Percentiles rank a stretch among this genome's conserved stretches.
Conservation (phyloP, 129 eudicot genomes). For the Dittrichia graveolens region DNA sequence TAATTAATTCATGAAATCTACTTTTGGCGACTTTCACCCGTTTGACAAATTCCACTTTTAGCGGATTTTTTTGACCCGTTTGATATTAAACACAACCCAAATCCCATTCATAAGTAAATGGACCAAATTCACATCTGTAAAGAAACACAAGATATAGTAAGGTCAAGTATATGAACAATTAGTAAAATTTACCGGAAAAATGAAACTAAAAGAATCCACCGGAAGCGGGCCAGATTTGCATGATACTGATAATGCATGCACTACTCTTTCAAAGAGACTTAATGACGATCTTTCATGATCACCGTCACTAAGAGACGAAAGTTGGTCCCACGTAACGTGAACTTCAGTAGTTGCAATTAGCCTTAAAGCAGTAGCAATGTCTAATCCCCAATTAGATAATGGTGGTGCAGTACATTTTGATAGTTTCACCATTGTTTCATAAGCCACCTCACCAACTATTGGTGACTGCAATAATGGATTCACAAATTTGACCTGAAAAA, state of each 20-base stretch:
- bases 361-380: conserved; percentile 89
- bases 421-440: conserved; percentile 84
- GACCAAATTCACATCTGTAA: neutral
- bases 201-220: conserved; percentile 83
- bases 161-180: neutral
- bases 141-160: conserved; percentile 11
- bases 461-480: conserved; percentile 78
- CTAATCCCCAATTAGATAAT: conserved; percentile 86
- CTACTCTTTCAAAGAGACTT: conserved; percentile 77
- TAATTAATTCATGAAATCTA: no score
- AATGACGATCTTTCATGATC: conserved; percentile 49
- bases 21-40: neutral
- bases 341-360: conserved; percentile 67
- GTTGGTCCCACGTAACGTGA: conserved; percentile 54
- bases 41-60: neutral
- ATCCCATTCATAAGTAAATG: neutral
- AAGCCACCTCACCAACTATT: conserved; percentile 79
- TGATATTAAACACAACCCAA: conserved; percentile 1
- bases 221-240: conserved; percentile 92
- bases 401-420: conserved; percentile 86
- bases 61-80: neutral
- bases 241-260: conserved; percentile 68
- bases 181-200: conserved; percentile 75
- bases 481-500: conserved; percentile 73
- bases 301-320: conserved; percentile 62